These are phyloP conservation scores for Massarina eburnea DNA, from an alignment of 2,329 filamentous ascomycete species.

Conservation along the genomic window DNA sequence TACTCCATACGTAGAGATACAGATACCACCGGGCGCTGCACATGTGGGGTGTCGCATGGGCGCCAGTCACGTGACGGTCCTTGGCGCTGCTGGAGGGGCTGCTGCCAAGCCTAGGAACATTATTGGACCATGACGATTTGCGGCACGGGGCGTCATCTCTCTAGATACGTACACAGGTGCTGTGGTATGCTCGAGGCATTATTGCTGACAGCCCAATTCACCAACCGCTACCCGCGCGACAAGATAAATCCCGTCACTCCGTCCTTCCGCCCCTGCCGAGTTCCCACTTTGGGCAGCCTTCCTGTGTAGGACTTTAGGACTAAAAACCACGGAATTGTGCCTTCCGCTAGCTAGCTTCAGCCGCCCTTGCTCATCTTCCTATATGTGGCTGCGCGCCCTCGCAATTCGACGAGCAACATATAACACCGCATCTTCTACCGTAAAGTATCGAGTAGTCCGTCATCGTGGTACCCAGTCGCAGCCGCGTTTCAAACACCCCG, in stretches of 20 bases:
- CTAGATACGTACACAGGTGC: not conserved
- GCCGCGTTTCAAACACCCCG: constrained; percentile 16
- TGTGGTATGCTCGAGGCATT: no score
- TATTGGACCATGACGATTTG: not conserved
- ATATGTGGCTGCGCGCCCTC: constrained; percentile 29
- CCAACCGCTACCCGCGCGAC: not conserved
- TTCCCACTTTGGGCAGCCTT: constrained; percentile 2
- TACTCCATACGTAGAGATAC: no score
- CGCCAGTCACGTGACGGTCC: no score
- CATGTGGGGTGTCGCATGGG: no score
- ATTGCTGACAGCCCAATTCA: not conserved
- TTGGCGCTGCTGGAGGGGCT: no score
- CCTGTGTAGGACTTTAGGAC: not conserved
- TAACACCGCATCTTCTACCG: constrained; percentile 9
- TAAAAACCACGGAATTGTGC: constrained; percentile 2
- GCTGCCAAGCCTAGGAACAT: not conserved
- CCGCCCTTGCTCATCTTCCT: constrained; percentile 13
- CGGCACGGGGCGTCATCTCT: not conserved
- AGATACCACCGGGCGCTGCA: no score
- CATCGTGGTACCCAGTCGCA: constrained; percentile 14
- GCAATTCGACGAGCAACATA: constrained; percentile 16
- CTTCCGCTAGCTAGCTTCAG: constrained; percentile 15
- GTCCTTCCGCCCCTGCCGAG: constrained; percentile 5
- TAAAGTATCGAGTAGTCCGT: constrained; percentile 10
- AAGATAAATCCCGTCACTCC: not conserved